phyloP scores from a whole-genome alignment of 805 yeast genomes.

The Zygoascus tannicola region DNA sequence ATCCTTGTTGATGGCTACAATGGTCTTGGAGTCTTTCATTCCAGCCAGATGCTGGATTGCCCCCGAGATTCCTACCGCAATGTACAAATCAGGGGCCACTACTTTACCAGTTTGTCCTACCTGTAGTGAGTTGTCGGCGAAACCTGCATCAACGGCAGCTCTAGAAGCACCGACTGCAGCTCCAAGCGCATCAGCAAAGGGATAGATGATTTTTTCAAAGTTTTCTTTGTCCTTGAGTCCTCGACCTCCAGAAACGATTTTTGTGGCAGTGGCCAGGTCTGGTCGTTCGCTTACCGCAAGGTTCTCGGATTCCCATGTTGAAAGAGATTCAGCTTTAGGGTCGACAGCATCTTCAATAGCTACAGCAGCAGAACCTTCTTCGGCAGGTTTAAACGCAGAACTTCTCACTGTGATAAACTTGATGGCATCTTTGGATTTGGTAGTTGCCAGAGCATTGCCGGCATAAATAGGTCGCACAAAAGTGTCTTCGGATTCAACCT shows the following conservation, averaged over 20 bases:
- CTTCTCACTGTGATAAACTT: slow-evolving; percentile 72
- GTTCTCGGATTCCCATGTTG: slow-evolving; percentile 67
- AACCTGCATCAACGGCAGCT: slow-evolving; percentile 96
- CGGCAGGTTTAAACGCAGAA: slow-evolving; percentile 56
- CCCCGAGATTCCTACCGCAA: slow-evolving; percentile 92
- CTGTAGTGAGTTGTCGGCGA: slow-evolving; percentile 90
- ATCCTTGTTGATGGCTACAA: slow-evolving; percentile 92
- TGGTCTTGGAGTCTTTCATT: slow-evolving; percentile 90
- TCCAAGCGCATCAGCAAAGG: slow-evolving; percentile 71
- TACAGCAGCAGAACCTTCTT: slow-evolving; percentile 32
- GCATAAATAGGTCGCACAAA: slow-evolving; percentile 94
- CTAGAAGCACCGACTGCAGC: slow-evolving; percentile 98
- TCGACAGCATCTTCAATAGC: slow-evolving; percentile 35
- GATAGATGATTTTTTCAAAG: slow-evolving; percentile 66
- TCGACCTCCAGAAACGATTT: slow-evolving; percentile 87
- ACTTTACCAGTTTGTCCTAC: slow-evolving; percentile 98
- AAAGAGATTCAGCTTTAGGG: slow-evolving; percentile 29
- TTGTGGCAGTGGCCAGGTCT: slow-evolving; percentile 74
- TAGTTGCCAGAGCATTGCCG: slow-evolving; percentile 84
- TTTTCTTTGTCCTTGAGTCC: slow-evolving; percentile 86
- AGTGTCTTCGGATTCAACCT: slow-evolving; percentile 55
- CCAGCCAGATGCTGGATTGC: slow-evolving; percentile 98
- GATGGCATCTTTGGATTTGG: slow-evolving; percentile 55
- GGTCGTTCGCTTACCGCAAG: slow-evolving; percentile 77
- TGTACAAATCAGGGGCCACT: slow-evolving; percentile 89